Conservation (phyloP, 2,329 filamentous ascomycete genomes). For the Grosmannia clavigera region DNA sequence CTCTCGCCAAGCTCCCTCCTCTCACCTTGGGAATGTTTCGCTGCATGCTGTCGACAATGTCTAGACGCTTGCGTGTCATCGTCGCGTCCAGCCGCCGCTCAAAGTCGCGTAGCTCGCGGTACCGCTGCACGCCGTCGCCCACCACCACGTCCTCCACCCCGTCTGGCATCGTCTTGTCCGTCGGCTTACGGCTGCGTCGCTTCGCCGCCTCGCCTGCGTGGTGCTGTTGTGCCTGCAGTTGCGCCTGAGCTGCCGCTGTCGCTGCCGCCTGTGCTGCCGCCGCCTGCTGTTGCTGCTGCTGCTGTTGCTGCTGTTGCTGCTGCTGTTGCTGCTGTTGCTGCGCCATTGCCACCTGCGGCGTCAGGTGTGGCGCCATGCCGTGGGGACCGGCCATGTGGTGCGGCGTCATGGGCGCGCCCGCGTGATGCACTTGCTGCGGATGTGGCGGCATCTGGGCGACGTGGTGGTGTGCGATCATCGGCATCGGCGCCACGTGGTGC, state of each 20-base stretch:
- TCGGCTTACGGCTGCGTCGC: constrained; percentile 76
- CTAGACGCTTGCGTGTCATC: constrained; percentile 86
- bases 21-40: constrained; percentile 31
- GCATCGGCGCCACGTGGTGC: constrained; percentile 4
- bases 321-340: background rate
- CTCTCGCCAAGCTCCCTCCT: constrained; percentile 28
- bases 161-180: constrained; percentile 88
- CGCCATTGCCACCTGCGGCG: background rate
- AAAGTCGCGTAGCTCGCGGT: constrained; percentile 71
- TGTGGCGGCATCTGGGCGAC: background rate
- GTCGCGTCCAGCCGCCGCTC: constrained; percentile 83
- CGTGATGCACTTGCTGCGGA: background rate
- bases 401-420: background rate
- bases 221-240: constrained; percentile 37
- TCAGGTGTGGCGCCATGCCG: constrained; percentile 4
- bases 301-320: constrained; percentile 26
- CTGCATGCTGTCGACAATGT: constrained; percentile 72
- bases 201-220: constrained; percentile 57
- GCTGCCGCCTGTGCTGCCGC: constrained; percentile 30
- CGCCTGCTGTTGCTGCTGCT: constrained; percentile 25
- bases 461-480: background rate
- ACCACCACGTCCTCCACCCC: constrained; percentile 73
- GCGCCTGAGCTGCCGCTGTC: constrained; percentile 39
- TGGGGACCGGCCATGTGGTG: constrained; percentile 2
- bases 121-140: constrained; percentile 69